Conservation (phyloP, 2,329 filamentous ascomycete genomes). For the Fusarium sp. region DNA sequence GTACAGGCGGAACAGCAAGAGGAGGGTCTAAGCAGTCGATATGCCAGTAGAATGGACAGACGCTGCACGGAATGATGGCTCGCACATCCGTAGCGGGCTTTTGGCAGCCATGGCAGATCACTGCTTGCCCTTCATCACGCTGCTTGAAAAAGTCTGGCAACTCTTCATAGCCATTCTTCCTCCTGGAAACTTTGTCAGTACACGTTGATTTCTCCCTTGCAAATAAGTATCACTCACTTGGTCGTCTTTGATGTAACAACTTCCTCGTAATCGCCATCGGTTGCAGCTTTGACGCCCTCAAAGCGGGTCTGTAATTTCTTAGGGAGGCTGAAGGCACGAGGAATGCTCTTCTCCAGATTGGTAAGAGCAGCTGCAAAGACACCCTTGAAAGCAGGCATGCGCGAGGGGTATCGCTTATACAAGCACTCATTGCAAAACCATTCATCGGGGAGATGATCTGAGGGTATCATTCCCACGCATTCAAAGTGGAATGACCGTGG, state of each 20-base stretch:
- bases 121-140: conserved; percentile 79
- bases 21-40: conserved; percentile 91
- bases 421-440: conserved; percentile 87
- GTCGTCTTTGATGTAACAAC: conserved; percentile 66
- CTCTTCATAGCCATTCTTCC: conserved; percentile 68
- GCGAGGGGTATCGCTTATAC: conserved; percentile 60
- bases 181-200: conserved; percentile 51
- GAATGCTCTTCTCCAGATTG: conserved; percentile 74
- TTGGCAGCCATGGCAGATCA: conserved; percentile 83
- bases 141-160: conserved; percentile 74
- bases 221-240: conserved; percentile 63
- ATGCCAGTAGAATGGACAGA: conserved; percentile 87
- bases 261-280: conserved; percentile 85
- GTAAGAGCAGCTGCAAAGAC: conserved; percentile 73
- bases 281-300: conserved; percentile 79
- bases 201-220: not conserved
- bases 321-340: conserved; percentile 79
- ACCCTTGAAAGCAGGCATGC: conserved; percentile 60
- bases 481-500: conserved; percentile 88
- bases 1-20: conserved; percentile 78
- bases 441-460: conserved; percentile 74
- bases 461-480: conserved; percentile 85
- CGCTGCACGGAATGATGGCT: conserved; percentile 87
- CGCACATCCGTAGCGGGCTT: conserved; percentile 68
- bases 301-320: conserved; percentile 78